Percentiles rank a stretch among this genome's conserved stretches.
Conservation (phyloP, 805 yeast genomes). For the Wickerhamomyces silvicola region DNA sequence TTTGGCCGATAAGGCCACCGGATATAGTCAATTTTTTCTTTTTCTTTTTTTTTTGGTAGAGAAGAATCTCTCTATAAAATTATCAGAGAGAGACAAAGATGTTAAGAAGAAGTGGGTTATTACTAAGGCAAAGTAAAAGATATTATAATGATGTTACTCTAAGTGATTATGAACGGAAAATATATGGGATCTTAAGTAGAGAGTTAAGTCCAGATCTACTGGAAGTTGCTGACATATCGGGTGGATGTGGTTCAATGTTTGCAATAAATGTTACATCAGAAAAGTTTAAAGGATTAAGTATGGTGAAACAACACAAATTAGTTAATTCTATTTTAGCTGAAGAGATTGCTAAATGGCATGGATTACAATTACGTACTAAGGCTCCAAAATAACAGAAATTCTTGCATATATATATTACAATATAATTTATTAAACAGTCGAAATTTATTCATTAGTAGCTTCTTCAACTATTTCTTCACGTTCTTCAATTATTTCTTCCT, state of each 20-base stretch:
- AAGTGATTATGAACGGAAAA: constrained; percentile 60
- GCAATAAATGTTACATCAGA: constrained; percentile 72
- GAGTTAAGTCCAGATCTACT: constrained; percentile 56
- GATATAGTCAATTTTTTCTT: too few relatives aligned
- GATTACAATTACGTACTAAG: constrained; percentile 77
- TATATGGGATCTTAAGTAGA: constrained; percentile 47
- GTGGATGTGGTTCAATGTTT: constrained; percentile 98
- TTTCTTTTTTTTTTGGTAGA: too few relatives aligned
- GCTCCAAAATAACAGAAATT: constrained; percentile 32
- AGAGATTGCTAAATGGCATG: constrained; percentile 92
- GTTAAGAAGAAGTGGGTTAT: too few relatives aligned
- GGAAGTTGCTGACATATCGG: constrained; percentile 77
- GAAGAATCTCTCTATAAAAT: too few relatives aligned
- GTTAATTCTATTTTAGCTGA: constrained; percentile 78
- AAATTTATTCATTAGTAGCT: too few relatives aligned
- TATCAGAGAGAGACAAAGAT: too few relatives aligned
- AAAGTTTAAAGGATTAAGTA: constrained; percentile 70
- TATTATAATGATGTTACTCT: too few relatives aligned
- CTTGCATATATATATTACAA: too few relatives aligned
- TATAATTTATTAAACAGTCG: too few relatives aligned
- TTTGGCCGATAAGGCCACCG: too few relatives aligned
- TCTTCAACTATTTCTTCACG: constrained; percentile 19
- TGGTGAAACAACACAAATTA: constrained; percentile 87
- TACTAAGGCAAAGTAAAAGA: too few relatives aligned
- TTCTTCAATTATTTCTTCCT: constrained; percentile 58